Evolutionary conservation across 1,284 basidiomycete genomes (phyloP).

Genomic region (Sporisorium exsertum): DNA sequence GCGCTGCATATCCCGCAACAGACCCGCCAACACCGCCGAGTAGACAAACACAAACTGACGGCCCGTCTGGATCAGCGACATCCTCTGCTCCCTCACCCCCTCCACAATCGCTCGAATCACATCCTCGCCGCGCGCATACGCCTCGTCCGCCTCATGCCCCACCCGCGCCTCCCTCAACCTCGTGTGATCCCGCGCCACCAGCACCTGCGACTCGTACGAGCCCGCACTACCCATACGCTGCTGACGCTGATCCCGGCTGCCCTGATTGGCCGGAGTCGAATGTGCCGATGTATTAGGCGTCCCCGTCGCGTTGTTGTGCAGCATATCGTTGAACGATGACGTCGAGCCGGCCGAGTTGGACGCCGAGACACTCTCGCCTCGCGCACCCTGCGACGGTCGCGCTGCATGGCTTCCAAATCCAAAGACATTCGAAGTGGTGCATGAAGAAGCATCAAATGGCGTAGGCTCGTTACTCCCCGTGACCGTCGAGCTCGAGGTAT

Average conservation of each 20-base stretch:
- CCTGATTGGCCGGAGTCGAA: slow-evolving; percentile 14
- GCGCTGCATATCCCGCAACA: slow-evolving; percentile 47
- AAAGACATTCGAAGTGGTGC: slow-evolving; percentile 8
- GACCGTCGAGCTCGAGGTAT: slow-evolving; percentile 33
- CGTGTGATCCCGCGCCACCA: neutral
- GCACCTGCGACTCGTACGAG: slow-evolving; percentile 7
- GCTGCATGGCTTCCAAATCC: neutral
- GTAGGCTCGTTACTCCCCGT: slow-evolving; percentile 50
- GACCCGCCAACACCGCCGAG: slow-evolving; percentile 55
- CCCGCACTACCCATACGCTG: neutral
- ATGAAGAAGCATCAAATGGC: slow-evolving; percentile 30
- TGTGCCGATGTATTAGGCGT: slow-evolving; percentile 21
- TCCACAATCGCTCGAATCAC: slow-evolving; percentile 43
- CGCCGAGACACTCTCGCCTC: slow-evolving; percentile 21
- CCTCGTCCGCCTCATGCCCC: slow-evolving; percentile 19
- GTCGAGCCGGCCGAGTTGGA: slow-evolving; percentile 23
- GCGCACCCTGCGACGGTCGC: neutral
- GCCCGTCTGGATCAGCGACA: slow-evolving; percentile 66
- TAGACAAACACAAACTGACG: slow-evolving; percentile 67
- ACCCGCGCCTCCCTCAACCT: neutral
- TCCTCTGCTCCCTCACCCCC: slow-evolving; percentile 64
- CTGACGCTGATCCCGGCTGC: neutral
- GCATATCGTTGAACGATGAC: neutral
- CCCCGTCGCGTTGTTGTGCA: neutral
- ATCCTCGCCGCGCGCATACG: slow-evolving; percentile 36